phyloP scores from a whole-genome alignment of 1,284 basidiomycete genomes.

The Trichosporon sp. region DNA sequence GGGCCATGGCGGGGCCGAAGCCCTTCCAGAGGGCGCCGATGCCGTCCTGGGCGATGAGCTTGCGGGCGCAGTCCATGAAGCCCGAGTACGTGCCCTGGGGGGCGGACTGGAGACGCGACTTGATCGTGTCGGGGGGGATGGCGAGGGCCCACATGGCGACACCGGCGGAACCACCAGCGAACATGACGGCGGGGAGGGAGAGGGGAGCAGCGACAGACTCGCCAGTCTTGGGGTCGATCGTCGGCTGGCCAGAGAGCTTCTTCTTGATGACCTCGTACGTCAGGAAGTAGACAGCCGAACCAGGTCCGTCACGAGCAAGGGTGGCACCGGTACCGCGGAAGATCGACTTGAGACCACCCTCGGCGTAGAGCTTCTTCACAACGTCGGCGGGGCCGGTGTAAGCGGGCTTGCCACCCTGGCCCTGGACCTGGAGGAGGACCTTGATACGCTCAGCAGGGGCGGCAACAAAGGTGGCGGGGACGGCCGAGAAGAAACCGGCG shows the following conservation, averaged over 20 bases:
- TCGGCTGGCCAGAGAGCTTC: constrained; percentile 60
- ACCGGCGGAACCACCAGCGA: constrained; percentile 93
- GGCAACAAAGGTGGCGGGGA: constrained; percentile 88
- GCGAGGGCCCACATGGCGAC: constrained; percentile 97
- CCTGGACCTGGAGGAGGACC: constrained; percentile 93
- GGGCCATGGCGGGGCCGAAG: constrained; percentile 93
- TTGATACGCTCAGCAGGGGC: constrained; percentile 97
- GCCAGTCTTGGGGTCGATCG: constrained; percentile 56
- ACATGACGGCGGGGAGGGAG: constrained; percentile 82
- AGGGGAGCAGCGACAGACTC: constrained; percentile 72
- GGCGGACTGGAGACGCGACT: constrained; percentile 96
- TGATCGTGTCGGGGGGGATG: constrained; percentile 93
- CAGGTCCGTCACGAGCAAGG: constrained; percentile 90
- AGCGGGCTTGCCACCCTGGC: constrained; percentile 73
- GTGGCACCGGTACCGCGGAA: constrained; percentile 93
- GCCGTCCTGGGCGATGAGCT: constrained; percentile 92
- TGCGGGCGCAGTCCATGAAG: constrained; percentile 86
- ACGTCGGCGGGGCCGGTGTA: constrained; percentile 95
- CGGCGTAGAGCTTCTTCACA: constrained; percentile 85
- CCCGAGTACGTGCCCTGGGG: constrained; percentile 94
- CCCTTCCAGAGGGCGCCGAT: constrained; percentile 91
- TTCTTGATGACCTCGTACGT: constrained; percentile 95
- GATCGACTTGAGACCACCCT: constrained; percentile 89
- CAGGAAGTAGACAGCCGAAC: constrained; percentile 95
- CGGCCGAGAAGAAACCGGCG: constrained; percentile 92